These are phyloP conservation scores for Aspergillus jensenii DNA, from an alignment of 2,329 filamentous ascomycete species.

Conservation along the genomic window DNA sequence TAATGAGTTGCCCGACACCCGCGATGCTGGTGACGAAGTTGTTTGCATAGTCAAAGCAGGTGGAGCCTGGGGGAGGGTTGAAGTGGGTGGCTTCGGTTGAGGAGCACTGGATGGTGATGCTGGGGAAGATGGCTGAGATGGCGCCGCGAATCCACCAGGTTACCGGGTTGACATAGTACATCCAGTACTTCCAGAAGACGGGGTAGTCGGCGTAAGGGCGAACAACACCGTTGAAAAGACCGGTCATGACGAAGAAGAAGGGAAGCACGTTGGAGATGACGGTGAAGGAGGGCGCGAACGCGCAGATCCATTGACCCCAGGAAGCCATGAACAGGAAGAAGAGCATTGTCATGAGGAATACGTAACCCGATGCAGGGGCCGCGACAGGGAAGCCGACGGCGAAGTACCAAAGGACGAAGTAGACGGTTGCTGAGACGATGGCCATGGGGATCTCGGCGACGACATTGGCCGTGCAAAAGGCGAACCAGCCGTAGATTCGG, in stretches of 20 bases:
- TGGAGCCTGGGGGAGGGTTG: conserved; percentile 62
- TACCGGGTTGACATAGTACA: conserved; percentile 66
- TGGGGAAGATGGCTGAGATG: conserved; percentile 61
- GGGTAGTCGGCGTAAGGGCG: conserved; percentile 65
- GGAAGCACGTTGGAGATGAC: conserved; percentile 74
- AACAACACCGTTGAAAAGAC: conserved; percentile 75
- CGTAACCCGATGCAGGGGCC: conserved; percentile 67
- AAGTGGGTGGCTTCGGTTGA: conserved; percentile 63
- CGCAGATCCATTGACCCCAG: conserved; percentile 84
- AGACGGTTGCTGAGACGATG: conserved; percentile 63
- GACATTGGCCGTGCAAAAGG: conserved; percentile 72
- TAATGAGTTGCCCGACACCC: conserved; percentile 61
- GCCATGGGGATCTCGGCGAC: conserved; percentile 71
- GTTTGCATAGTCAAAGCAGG: conserved; percentile 65
- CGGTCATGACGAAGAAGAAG: conserved; percentile 79
- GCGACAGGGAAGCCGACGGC: conserved; percentile 68
- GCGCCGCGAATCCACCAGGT: conserved; percentile 74
- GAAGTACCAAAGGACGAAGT: conserved; percentile 77
- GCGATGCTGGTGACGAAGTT: conserved; percentile 54
- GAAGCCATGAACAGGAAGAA: conserved; percentile 74
- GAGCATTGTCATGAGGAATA: conserved; percentile 74
- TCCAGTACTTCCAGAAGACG: conserved; percentile 72
- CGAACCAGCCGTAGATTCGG: conserved; percentile 74
- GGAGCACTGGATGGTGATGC: conserved; percentile 53
- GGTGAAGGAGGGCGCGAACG: conserved; percentile 75